Base-by-base conservation (phyloP, 768 basidiomycete genomes). In the Psilocybe tampanensis region DNA sequence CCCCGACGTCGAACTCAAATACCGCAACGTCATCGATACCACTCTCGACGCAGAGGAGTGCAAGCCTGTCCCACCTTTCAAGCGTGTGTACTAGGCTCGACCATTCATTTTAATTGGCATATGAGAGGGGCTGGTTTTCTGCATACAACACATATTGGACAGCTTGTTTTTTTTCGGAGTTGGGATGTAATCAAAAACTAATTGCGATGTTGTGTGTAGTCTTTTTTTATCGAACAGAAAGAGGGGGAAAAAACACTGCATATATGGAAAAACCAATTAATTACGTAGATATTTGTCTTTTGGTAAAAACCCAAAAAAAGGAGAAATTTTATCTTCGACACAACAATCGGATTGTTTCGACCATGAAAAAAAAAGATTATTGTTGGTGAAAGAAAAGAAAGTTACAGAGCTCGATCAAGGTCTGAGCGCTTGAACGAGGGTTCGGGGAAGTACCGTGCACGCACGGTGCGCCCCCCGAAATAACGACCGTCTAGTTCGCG, bases 31-130 rank as follows among this genome's bases (percentile, higher is more conserved):
- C 63, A 95, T 93, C 67, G 79, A 74, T 63, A 83, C 74, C 47
- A 98, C 97, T 43, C 84, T 98, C 43, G 96, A 99, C 69, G 93
- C 96, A 77, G 89, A 85, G 67, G 96, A 98, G 78, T 96, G 95
- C 89, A 96, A 95, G 81, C 69, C 90, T 39, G 94, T 98, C 32
- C 96, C 96, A 61, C 96, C 96, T 13, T 97, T 97, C 86, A 96
- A 96, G 83, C 92, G 94, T 73, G 91, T 92, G 54, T 96, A 95
- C 75, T 95, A 81, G 72, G 65, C 39, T 29, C 29, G 9, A 29
- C 29, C 5, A 29, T 29, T n/a, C 19, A 26, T 22, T 17, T 33
- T 32, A 19, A 21, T 22, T 15, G 33, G 56, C 9, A 9, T 29
- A 4, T 29, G 29, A 9, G 29, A 9, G 21, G 17, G 44, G 51